phyloP scores from a whole-genome alignment of 1,139 yeast genomes.

The Saccharomycopsis crataegensis region DNA sequence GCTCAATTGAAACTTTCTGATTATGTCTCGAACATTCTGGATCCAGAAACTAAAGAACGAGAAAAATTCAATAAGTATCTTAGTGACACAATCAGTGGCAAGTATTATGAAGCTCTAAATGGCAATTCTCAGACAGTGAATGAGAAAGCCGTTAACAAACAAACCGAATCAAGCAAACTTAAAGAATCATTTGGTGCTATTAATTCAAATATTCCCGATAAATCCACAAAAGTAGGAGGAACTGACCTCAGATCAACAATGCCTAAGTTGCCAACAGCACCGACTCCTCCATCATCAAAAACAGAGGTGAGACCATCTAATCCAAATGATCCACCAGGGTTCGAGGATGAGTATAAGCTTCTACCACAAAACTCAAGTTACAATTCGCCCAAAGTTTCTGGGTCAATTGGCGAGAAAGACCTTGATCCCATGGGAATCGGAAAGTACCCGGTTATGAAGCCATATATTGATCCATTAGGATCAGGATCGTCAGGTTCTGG shows the following conservation, averaged over 20 bases:
- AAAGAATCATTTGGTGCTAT: background rate
- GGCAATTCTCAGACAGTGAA: background rate
- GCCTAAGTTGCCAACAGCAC: background rate
- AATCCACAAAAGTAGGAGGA: background rate
- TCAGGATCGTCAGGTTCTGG: conserved; percentile 1
- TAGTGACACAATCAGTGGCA: background rate
- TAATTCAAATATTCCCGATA: background rate
- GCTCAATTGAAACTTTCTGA: background rate
- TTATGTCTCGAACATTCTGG: background rate
- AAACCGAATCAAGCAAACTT: background rate
- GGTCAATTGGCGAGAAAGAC: conserved; percentile 12
- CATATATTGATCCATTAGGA: conserved; percentile 16
- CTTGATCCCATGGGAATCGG: conserved; percentile 16
- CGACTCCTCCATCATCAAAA: background rate
- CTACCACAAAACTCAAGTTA: conserved; percentile 4
- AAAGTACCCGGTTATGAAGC: conserved; percentile 11
- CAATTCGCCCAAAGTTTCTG: background rate
- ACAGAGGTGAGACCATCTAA: background rate
- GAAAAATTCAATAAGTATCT: background rate
- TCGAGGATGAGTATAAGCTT: conserved; percentile 18
- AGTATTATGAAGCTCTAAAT: background rate
- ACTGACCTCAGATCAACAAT: background rate
- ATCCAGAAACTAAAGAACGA: background rate
- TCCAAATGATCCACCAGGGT: conserved; percentile 19
- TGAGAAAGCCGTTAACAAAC: background rate